Base-by-base conservation (phyloP, 495 filamentous ascomycete genomes). In the Neurospora africana region DNA sequence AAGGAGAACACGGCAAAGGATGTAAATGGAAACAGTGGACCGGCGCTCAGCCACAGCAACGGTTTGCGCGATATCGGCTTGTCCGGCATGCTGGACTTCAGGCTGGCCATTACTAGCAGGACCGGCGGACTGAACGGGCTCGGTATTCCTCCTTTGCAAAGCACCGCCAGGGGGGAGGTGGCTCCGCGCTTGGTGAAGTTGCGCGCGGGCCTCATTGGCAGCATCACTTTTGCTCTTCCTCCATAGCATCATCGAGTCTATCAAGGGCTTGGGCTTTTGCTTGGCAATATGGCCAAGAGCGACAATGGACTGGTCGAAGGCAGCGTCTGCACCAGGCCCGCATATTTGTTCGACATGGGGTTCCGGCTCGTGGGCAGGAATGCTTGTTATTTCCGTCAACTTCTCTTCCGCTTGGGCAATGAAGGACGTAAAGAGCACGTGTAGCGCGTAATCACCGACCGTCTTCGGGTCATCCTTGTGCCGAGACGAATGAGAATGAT, bases 161-260 rank as follows among this genome's bases (percentile, higher is more conserved):
- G 78, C 75, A 8, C 78, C 78, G 2, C 73, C 69, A n/a, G n/a
- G n/a, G 53, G 76, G 77, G 15, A 76, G 68, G 33, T 78, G 72
- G 35, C 73, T 79, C 38, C 76, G 81, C 81, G 91, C 87, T 77
- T 91, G 89, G 70, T 89, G 89, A 41, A 92, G 83, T 76, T 91
- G 87, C 33, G 67, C 75, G 5, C 86, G 82, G 27, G 85, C 86
- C 69, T 87, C 86, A 70, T 86, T 88, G 36, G 93, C 92, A 13
- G 92, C 89, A 81, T 98, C 95, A 75, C 94, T 95, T 82, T 97
- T 97, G 47, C 87, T 90, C 80, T 97, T 97, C 47, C 96, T 88
- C 95, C 95, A 99, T 27, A 93, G 88, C 93, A 99, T 98, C 74
- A 98, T 91, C 11, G 93, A 93, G 81, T 98, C 95, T 75, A 99